Conservation (phyloP, 164 flowering plant genomes). For the Berberis vulgaris region DNA sequence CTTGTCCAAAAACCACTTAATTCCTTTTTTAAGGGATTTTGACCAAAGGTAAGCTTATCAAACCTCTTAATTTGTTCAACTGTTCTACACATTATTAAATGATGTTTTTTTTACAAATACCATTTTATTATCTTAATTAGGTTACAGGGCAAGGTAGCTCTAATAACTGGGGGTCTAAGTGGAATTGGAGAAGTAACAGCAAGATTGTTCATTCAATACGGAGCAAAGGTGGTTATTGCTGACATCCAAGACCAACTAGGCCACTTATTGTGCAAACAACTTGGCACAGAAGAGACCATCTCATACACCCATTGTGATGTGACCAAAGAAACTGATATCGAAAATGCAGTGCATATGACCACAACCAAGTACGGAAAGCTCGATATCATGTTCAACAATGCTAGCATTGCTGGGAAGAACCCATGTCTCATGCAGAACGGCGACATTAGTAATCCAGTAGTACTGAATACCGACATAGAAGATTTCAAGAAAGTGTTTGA, state of each 20-base stretch:
- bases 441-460: not conserved
- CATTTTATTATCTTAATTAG: not conserved
- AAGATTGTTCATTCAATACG: constrained; percentile 3
- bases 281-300: constrained; percentile 8
- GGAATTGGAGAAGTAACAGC: constrained; percentile 16
- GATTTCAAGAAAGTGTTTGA: constrained; percentile 19
- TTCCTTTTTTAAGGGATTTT: no score
- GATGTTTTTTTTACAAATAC: not conserved
- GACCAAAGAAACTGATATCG: constrained; percentile 27
- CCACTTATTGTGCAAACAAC: constrained; percentile 9
- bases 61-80: no score
- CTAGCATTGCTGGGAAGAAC: constrained; percentile 24
- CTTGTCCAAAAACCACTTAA: no score
- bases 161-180: constrained; percentile 18
- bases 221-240: constrained; percentile 16
- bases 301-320: constrained; percentile 45
- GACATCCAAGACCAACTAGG: constrained; percentile 14
- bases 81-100: not conserved
- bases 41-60: no score
- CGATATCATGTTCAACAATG: constrained; percentile 50
- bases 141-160: constrained; percentile 17
- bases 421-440: constrained; percentile 2
- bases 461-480: not conserved
- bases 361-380: constrained; percentile 35
- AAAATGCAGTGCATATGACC: constrained; percentile 19